Base-by-base conservation (phyloP, 1,139 yeast species). In the Scheffersomyces parashehatae region DNA sequence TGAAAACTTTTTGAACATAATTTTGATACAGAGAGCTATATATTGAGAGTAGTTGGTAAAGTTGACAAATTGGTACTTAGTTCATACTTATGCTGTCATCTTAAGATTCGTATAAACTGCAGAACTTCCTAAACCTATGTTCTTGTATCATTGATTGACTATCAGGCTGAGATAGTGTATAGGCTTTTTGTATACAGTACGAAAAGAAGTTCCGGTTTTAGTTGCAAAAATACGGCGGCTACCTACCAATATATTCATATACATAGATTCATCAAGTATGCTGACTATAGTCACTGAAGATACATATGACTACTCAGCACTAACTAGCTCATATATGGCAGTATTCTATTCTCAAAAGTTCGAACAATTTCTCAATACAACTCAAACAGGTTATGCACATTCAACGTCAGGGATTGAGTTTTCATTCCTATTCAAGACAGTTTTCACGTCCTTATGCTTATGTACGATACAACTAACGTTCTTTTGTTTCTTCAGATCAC, bases 301-400 rank as follows among this genome's bases (percentile, higher is more conserved):
- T 6, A 28, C 15, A 16, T 20, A 28, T 36, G 34, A 36, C 35
- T 35, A 40, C 35, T 31, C 30, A 7, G 43, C 37, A 6, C 36
- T 38, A 13, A 41, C 54, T n/a, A 38, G 36, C 10, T 40, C 48
- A 10, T 52, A 55, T 26, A 35, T 55, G 33, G 48, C 50, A 3
- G 44, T 49, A 13, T 48, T 57, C 30, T 46, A 47, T 42, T 41
- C 52, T 3, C 41, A 49, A 9, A 49, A 53, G 20, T 64, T 72
- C 48, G 62, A 63, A 28, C 63, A 59, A 37, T 77, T 83, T 49
- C 58, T 82, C 29, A 78, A 78, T 50, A 77, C 83, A 1, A 70
- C 85, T 2, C 82, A 83, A 52, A 72, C 81, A 0, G 87, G 86
- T 0, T 65, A 75, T 13, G 81, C 81, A 8, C 81, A 75, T 46